These are phyloP conservation scores for Solanum ossicruentum DNA, from an alignment of 257 asterid species.

Conservation along the genomic window DNA sequence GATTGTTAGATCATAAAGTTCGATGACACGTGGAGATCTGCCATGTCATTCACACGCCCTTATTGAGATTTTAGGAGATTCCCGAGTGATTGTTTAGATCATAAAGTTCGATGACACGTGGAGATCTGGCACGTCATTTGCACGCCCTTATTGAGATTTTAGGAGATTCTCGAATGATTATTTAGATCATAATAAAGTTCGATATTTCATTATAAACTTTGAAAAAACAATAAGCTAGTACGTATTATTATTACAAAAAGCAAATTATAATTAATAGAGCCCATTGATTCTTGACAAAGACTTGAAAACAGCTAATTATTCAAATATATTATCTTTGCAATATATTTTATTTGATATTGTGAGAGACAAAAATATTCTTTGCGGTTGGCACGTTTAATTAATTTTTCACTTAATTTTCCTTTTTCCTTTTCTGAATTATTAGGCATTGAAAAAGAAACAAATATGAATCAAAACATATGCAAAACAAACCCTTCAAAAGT, in stretches of 20 bases:
- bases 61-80: background rate
- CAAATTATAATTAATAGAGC: background rate
- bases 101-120: background rate
- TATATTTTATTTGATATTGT: background rate
- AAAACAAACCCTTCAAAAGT: background rate
- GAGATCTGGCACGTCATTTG: background rate
- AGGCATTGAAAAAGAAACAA: background rate
- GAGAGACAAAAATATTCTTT: background rate
- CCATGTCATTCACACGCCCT: background rate
- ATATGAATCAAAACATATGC: background rate
- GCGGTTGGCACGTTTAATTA: background rate
- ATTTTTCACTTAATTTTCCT: background rate
- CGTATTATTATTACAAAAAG: background rate
- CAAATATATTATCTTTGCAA: background rate
- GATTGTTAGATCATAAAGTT: background rate
- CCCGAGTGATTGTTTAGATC: background rate
- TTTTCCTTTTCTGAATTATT: background rate
- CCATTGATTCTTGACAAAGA: background rate
- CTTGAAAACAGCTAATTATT: background rate
- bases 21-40: background rate
- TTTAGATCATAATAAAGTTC: rapidly evolving
- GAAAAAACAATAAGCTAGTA: background rate
- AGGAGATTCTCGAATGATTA: background rate
- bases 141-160: background rate
- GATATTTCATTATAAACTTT: background rate